Conservation (phyloP, 331 rosid genomes). For the Dryas integrifolia region DNA sequence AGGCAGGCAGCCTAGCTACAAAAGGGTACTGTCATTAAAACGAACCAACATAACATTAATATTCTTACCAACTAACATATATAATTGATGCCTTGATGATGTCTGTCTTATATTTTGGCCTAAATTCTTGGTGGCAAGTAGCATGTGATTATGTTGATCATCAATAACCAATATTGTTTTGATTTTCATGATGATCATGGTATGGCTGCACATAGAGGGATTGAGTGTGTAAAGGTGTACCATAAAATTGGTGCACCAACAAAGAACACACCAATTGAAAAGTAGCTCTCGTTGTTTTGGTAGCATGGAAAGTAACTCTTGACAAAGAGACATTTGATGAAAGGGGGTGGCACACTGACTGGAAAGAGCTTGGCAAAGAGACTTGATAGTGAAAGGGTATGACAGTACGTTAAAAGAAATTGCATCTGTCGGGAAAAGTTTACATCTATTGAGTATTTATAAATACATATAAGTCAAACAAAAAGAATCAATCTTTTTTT, state of each 20-base stretch:
- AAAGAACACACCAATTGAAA: not conserved
- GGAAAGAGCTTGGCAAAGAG: not conserved
- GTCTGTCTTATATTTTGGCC: not conserved
- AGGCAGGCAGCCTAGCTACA: not conserved
- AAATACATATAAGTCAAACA: no score
- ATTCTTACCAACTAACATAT: not conserved
- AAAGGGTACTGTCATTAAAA: not conserved
- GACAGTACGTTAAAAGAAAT: not conserved
- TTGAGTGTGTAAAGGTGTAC: not conserved
- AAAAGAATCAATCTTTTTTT: no score
- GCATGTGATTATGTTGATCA: not conserved
- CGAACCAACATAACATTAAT: not conserved
- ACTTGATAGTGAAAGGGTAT: not conserved
- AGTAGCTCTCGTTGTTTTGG: not conserved
- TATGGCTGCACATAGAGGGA: not conserved
- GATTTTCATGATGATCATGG: not conserved
- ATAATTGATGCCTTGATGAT: not conserved
- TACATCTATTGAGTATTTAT: not conserved
- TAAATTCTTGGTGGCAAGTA: not conserved
- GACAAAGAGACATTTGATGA: not conserved
- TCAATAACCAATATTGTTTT: not conserved
- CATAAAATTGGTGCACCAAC: not conserved
- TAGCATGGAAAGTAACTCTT: not conserved
- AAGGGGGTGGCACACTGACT: not conserved
- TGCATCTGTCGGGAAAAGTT: not conserved